These are phyloP conservation scores for Nicotiana sylvestris DNA, from an alignment of 257 asterid genomes.

Conservation along the genomic window DNA sequence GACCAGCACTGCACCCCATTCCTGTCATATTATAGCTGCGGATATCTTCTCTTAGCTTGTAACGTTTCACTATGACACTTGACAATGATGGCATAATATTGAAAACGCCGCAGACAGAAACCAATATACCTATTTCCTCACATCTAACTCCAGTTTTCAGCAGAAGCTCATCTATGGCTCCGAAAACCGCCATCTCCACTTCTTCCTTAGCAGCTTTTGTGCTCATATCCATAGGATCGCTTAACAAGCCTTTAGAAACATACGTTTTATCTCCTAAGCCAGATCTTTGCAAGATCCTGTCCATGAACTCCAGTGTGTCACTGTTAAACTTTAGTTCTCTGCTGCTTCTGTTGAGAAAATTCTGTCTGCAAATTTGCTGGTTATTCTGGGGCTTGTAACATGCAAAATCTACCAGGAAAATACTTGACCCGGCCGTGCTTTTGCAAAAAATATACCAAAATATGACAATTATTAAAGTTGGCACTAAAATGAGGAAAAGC, in stretches of 20 bases:
- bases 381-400: constrained; percentile 25
- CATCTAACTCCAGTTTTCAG: constrained; percentile 31
- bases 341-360: not conserved
- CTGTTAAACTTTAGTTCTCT: not conserved
- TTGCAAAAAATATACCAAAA: not conserved
- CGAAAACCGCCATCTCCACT: constrained; percentile 35
- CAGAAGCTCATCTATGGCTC: constrained; percentile 37
- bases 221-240: constrained; percentile 15
- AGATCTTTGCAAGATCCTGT: constrained; percentile 23
- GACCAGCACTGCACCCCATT: constrained; percentile 57
- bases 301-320: constrained; percentile 20
- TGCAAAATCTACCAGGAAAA: constrained; percentile 32
- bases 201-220: constrained; percentile 32
- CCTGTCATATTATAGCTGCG: constrained; percentile 47
- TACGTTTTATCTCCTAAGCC: constrained; percentile 26
- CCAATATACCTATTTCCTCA: constrained; percentile 38
- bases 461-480: not conserved
- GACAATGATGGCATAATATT: constrained; percentile 45
- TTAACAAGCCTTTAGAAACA: constrained; percentile 6
- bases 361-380: constrained; percentile 11
- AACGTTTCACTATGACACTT: constrained; percentile 39
- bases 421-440: not conserved
- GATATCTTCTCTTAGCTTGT: constrained; percentile 42
- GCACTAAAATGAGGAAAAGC: not conserved
- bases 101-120: constrained; percentile 32